phyloP scores from a whole-genome alignment of 2,329 filamentous ascomycete genomes.

The Colletotrichum filicis region DNA sequence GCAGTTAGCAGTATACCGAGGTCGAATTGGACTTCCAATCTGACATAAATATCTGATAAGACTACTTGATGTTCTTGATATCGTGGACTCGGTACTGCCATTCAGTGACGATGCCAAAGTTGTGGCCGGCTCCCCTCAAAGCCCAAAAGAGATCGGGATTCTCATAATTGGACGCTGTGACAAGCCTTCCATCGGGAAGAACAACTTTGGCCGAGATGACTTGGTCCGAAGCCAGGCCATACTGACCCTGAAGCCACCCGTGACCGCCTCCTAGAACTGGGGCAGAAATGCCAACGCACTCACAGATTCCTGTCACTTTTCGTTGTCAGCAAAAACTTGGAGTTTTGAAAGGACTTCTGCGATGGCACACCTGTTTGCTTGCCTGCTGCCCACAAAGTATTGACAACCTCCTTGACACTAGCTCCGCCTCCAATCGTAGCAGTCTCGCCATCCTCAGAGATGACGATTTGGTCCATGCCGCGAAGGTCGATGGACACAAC shows the following conservation, averaged over 20 bases:
- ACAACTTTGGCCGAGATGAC: constrained; percentile 45
- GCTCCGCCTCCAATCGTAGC: constrained; percentile 35
- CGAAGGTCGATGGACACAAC: constrained; percentile 40
- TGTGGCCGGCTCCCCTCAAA: constrained; percentile 61
- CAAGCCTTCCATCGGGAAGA: constrained; percentile 39
- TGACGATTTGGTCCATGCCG: constrained; percentile 29
- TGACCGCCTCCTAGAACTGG: constrained; percentile 36
- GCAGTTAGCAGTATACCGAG: no score
- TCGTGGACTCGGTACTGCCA: constrained; percentile 45
- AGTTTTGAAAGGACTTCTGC: background rate
- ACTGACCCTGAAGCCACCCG: constrained; percentile 30
- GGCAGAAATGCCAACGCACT: constrained; percentile 41
- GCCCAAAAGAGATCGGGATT: constrained; percentile 58
- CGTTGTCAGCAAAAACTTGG: background rate
- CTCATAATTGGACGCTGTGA: constrained; percentile 37
- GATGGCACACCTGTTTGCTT: constrained; percentile 19
- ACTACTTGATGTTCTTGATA: constrained; percentile 39
- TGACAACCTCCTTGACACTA: constrained; percentile 29
- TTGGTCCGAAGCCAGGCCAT: constrained; percentile 43
- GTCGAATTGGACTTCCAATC: no score
- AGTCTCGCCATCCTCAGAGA: constrained; percentile 22
- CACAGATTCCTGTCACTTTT: constrained; percentile 39
- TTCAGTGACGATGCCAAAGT: constrained; percentile 60
- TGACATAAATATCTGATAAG: constrained; percentile 37
- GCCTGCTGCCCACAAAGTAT: constrained; percentile 4